Conservation (phyloP, 768 basidiomycete genomes). For the Mycena kentingensis region DNA sequence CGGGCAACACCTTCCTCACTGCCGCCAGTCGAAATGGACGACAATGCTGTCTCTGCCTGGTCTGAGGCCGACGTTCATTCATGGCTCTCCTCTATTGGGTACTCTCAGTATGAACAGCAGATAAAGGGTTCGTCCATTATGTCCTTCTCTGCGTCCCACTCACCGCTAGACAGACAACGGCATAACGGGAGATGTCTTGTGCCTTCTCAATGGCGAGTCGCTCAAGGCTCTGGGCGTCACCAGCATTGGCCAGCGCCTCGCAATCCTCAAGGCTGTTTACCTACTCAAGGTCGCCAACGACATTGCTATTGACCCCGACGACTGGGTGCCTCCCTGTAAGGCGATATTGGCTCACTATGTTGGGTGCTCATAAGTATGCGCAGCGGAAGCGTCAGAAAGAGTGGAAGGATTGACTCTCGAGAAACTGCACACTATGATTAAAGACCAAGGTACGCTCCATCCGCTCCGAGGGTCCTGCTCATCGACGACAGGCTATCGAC, state of each 20-base stretch:
- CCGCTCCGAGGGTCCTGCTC: background rate
- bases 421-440: conserved; percentile 63
- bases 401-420: conserved; percentile 60
- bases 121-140: conserved; percentile 62
- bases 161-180: conserved; percentile 68
- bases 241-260: conserved; percentile 89
- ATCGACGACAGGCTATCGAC: conserved; percentile 58
- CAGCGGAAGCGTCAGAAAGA: conserved; percentile 63
- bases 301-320: conserved; percentile 78
- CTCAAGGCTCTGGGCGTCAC: conserved; percentile 85
- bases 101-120: conserved; percentile 81
- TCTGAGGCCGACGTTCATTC: conserved; percentile 74
- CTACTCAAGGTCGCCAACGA: conserved; percentile 82
- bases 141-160: conserved; percentile 11
- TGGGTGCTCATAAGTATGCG: conserved; percentile 22
- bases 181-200: conserved; percentile 88
- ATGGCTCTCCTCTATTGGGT: conserved; percentile 79
- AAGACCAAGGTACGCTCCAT: conserved; percentile 65
- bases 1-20: background rate
- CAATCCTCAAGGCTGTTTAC: conserved; percentile 92
- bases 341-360: no score
- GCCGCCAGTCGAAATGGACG: conserved; percentile 28
- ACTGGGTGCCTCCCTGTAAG: conserved; percentile 90
- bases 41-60: conserved; percentile 61
- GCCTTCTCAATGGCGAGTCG: conserved; percentile 78